Conservation (phyloP, 352 stramenopile species). For the Globisporangium apiculatum region DNA sequence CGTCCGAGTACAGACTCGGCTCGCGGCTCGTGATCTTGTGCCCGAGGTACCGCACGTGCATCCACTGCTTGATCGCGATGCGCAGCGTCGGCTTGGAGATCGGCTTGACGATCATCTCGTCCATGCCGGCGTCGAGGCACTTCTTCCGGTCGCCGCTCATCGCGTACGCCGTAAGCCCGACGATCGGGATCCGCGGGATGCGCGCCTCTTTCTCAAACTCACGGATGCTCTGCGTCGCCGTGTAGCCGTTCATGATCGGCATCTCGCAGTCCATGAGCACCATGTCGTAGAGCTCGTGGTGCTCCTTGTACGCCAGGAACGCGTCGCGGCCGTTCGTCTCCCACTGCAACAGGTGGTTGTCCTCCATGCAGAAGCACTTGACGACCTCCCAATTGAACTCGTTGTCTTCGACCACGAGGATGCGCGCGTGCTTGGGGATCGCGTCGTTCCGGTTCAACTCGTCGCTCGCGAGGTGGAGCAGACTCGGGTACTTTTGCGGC, state of each 20-base stretch:
- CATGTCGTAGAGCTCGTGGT: conserved; percentile 72
- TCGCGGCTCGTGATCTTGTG: conserved; percentile 31
- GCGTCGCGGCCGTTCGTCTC: conserved; percentile 72
- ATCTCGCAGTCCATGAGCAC: conserved; percentile 86
- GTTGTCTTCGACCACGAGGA: conserved; percentile 85
- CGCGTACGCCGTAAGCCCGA: conserved; percentile 79
- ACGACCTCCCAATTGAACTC: conserved; percentile 90
- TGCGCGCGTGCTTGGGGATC: conserved; percentile 62
- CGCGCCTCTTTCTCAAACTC: conserved; percentile 60
- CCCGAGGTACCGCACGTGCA: conserved; percentile 60
- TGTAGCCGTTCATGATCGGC: conserved; percentile 85
- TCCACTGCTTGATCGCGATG: conserved; percentile 73
- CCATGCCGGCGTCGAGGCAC: conserved; percentile 78
- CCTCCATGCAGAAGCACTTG: conserved; percentile 79
- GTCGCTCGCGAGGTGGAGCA: conserved; percentile 18
- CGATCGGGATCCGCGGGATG: conserved; percentile 66
- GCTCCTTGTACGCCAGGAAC: conserved; percentile 61
- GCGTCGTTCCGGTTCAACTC: conserved; percentile 11
- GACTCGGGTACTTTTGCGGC: conserved; percentile 31
- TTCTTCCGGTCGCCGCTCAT: conserved; percentile 83
- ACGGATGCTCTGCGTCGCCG: conserved; percentile 62
- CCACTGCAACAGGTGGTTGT: conserved; percentile 79
- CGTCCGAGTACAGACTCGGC: conserved; percentile 29
- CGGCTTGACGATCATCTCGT: conserved; percentile 84
- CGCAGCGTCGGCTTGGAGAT: conserved; percentile 63